Percentiles rank a stretch among this genome's conserved stretches.
These are phyloP conservation scores for Boeremia lycopersici DNA, from an alignment of 2,329 filamentous ascomycete genomes.

Conservation along the genomic window DNA sequence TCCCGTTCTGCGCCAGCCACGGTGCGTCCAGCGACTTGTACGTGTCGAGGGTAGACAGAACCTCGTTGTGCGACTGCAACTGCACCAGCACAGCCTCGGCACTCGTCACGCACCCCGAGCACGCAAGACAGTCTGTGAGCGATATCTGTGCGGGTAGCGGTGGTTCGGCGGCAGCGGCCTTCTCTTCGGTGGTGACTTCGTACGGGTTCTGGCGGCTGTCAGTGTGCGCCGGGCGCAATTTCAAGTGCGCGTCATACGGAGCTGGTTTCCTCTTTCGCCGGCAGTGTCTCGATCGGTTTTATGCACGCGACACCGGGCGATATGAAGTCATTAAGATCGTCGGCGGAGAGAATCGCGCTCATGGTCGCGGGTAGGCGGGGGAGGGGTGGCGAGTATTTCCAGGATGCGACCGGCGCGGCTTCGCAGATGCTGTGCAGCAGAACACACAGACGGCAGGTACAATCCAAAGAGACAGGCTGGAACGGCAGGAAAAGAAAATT, in stretches of 20 bases:
- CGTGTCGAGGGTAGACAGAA: slow-evolving; percentile 79
- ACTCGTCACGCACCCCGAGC: slow-evolving; percentile 95
- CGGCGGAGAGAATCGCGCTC: slow-evolving; percentile 95
- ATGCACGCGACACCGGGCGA: slow-evolving; percentile 97
- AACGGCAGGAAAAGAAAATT: slow-evolving; percentile 1
- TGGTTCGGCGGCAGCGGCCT: slow-evolving; percentile 61
- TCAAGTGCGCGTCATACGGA: slow-evolving; percentile 45
- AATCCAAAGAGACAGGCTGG: slow-evolving; percentile 2
- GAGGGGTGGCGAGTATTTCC: slow-evolving; percentile 19
- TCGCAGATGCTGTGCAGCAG: neutral
- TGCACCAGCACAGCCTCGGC: slow-evolving; percentile 97
- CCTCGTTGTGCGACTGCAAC: slow-evolving; percentile 90
- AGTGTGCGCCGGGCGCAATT: slow-evolving; percentile 28
- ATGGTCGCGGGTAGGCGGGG: slow-evolving; percentile 57
- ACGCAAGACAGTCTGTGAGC: slow-evolving; percentile 94
- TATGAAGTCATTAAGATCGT: slow-evolving; percentile 99
- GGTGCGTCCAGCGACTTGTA: slow-evolving; percentile 52
- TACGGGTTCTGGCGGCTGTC: slow-evolving; percentile 60
- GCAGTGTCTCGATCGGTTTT: slow-evolving; percentile 93
- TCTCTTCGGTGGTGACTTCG: slow-evolving; percentile 94
- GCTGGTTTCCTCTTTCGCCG: slow-evolving; percentile 57
- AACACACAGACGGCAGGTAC: neutral
- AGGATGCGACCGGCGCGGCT: slow-evolving; percentile 19
- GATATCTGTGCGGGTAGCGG: slow-evolving; percentile 86
- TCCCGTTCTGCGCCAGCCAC: slow-evolving; percentile 38